Conservation (phyloP, 768 basidiomycete species). For the Termitomyces sp. region DNA sequence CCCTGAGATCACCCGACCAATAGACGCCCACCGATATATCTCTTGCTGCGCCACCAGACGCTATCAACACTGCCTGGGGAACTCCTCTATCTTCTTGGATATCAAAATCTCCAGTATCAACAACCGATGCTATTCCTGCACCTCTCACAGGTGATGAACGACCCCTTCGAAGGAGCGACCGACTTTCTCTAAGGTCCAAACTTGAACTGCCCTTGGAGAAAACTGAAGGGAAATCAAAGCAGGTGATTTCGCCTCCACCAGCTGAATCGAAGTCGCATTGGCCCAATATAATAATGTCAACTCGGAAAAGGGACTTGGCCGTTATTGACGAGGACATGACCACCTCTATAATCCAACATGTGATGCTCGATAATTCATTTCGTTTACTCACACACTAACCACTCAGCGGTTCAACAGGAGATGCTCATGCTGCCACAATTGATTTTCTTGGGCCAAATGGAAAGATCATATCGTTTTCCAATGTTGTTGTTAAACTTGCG, state of each 20-base stretch:
- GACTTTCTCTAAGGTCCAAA: too few relatives aligned
- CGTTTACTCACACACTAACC: not conserved
- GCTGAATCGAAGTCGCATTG: not conserved
- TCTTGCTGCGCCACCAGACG: not conserved
- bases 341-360: constrained; percentile 2
- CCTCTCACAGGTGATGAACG: too few relatives aligned
- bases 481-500: constrained; percentile 14
- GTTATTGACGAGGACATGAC: not conserved
- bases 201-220: not conserved
- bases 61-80: not conserved
- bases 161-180: too few relatives aligned
- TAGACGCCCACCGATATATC: not conserved
- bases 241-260: not conserved
- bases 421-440: constrained; percentile 12
- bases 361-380: not conserved
- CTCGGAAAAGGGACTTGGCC: not conserved
- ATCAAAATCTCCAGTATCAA: too few relatives aligned
- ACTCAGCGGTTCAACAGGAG: constrained; percentile 10
- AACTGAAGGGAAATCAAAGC: not conserved
- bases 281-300: not conserved
- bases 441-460: not conserved
- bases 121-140: too few relatives aligned
- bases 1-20: not conserved
- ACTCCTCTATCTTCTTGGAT: too few relatives aligned
- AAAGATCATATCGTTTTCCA: not conserved